Conservation (phyloP, 345 rosid genomes). For the Gossypium ekmanianum region DNA sequence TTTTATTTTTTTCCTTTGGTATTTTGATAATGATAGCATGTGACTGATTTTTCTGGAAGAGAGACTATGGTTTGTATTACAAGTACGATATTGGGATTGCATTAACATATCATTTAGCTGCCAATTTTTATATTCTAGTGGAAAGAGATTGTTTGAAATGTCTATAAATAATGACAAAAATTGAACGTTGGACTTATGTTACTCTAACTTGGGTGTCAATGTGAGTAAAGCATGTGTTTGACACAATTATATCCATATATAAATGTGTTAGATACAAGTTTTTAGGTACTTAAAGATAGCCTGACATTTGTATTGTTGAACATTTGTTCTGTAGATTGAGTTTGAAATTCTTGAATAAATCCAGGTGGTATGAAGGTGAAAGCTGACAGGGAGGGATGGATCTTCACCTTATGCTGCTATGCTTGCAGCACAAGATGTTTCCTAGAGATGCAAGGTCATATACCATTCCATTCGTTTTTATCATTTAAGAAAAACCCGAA, state of each 20-base stretch:
- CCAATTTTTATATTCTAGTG: background rate
- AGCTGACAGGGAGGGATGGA: conserved; percentile 6
- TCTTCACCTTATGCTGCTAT: conserved; percentile 7
- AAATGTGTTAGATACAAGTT: background rate
- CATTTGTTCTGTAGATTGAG: background rate
- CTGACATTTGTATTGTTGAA: background rate
- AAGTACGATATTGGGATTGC: background rate
- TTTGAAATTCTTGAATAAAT: background rate
- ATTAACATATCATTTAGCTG: background rate
- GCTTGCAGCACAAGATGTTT: conserved; percentile 12
- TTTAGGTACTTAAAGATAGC: no score
- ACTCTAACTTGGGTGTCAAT: background rate
- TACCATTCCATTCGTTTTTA: background rate
- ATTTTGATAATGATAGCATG: conserved; percentile 45
- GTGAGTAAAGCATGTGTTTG: background rate
- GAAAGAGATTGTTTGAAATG: background rate
- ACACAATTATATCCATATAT: background rate
- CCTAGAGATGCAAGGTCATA: conserved; percentile 9
- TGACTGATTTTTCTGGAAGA: conserved; percentile 82
- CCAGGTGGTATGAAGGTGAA: conserved; percentile 12
- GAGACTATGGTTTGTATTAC: conserved; percentile 60
- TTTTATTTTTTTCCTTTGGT: background rate
- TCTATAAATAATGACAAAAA: background rate
- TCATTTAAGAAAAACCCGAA: background rate
- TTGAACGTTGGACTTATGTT: background rate